These are phyloP conservation scores for Yamadazyma epiphylla DNA, from an alignment of 1,139 yeast genomes.

Conservation along the genomic window DNA sequence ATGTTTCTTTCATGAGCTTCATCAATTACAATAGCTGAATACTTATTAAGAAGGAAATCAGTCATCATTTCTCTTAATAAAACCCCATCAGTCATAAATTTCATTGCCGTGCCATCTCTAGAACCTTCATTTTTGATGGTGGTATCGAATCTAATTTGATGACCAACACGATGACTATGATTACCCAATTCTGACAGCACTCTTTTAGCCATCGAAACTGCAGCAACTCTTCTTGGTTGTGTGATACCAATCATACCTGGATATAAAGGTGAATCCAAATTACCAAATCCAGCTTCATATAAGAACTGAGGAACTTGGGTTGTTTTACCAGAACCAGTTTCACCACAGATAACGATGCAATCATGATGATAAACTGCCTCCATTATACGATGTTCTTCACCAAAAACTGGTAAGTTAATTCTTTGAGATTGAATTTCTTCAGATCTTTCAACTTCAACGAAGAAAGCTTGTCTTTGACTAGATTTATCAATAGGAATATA, in stretches of 20 bases:
- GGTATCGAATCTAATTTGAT: slow-evolving; percentile 90
- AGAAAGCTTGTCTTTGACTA: slow-evolving; percentile 60
- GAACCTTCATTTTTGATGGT: slow-evolving; percentile 53
- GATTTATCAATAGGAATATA: slow-evolving; percentile 52
- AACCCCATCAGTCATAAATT: slow-evolving; percentile 99
- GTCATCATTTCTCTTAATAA: slow-evolving; percentile 86
- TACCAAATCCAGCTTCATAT: slow-evolving; percentile 86
- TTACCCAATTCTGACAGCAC: slow-evolving; percentile 81
- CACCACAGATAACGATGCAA: slow-evolving; percentile 89
- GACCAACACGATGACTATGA: slow-evolving; percentile 73
- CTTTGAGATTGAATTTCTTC: slow-evolving; percentile 65
- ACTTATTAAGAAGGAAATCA: slow-evolving; percentile 75
- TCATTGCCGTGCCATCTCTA: slow-evolving; percentile 63
- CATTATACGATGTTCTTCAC: slow-evolving; percentile 91
- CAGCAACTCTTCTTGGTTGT: slow-evolving; percentile 98
- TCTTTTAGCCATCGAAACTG: slow-evolving; percentile 94
- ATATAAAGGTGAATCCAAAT: slow-evolving; percentile 49
- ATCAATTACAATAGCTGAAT: slow-evolving; percentile 85
- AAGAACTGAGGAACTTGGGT: slow-evolving; percentile 77
- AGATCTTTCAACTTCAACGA: slow-evolving; percentile 62
- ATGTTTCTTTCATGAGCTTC: slow-evolving; percentile 98
- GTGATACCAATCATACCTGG: slow-evolving; percentile 96
- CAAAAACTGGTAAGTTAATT: slow-evolving; percentile 77
- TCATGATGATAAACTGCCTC: slow-evolving; percentile 94
- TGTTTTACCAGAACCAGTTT: slow-evolving; percentile 82